Percentiles rank a stretch among this genome's conserved stretches.
These are phyloP conservation scores for Ceratobasidium sp. DNA, from an alignment of 1,284 basidiomycete genomes.

Conservation along the genomic window DNA sequence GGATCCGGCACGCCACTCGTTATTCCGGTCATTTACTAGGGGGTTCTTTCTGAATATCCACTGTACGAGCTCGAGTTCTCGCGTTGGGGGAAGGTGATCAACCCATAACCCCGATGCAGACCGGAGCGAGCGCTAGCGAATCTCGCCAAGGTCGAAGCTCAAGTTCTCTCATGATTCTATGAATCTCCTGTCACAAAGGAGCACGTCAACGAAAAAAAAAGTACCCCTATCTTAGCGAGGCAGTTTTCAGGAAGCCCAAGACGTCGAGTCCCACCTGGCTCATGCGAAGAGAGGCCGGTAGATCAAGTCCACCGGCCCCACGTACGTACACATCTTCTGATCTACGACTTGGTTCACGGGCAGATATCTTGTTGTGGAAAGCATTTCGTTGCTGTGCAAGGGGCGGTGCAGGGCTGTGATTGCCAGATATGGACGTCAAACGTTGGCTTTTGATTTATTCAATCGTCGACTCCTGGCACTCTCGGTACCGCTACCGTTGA, in stretches of 20 bases:
- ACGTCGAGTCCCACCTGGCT: not conserved
- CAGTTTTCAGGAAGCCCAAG: not conserved
- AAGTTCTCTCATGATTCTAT: not conserved
- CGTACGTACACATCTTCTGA: not conserved
- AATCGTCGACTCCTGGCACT: conserved; percentile 18
- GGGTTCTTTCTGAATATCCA: not conserved
- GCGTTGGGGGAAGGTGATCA: conserved; percentile 24
- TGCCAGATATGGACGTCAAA: not conserved
- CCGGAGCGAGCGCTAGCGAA: conserved; percentile 1
- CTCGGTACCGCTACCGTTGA: conserved; percentile 15
- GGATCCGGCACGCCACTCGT: not conserved
- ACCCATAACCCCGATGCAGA: not conserved
- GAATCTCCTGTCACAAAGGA: not conserved
- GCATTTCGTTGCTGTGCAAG: not conserved
- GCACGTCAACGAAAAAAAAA: not conserved
- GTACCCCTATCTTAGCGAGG: not conserved
- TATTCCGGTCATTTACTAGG: not conserved
- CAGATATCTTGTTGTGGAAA: not conserved
- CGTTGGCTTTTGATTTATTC: conserved; percentile 25
- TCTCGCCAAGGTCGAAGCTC: not conserved
- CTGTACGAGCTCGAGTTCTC: not conserved
- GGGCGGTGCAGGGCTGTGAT: conserved; percentile 22
- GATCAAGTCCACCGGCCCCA: not conserved
- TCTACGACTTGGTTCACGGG: not conserved
- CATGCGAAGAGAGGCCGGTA: not conserved